These are phyloP conservation scores for Rhodotorula mucilaginosa DNA, from an alignment of 1,284 basidiomycete genomes.

Conservation along the genomic window DNA sequence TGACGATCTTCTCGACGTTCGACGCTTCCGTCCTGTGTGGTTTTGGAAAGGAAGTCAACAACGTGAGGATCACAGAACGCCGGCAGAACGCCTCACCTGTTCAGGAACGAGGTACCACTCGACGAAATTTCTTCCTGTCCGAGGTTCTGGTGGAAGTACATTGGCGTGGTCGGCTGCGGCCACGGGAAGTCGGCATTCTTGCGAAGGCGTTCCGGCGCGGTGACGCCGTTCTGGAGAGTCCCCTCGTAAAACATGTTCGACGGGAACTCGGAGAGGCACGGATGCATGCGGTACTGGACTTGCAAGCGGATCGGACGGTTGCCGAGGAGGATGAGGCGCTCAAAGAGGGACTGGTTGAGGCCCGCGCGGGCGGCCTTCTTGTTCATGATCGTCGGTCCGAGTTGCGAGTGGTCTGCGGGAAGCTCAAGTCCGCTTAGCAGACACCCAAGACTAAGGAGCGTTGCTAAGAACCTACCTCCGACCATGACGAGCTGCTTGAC, in stretches of 20 bases:
- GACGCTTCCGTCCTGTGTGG: conserved; percentile 86
- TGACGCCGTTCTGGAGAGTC: conserved; percentile 97
- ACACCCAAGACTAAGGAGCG: neutral
- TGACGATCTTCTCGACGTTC: conserved; percentile 99
- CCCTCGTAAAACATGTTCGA: conserved; percentile 99
- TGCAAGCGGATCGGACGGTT: conserved; percentile 97
- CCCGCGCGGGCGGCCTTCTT: conserved; percentile 98
- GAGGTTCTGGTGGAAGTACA: conserved; percentile 99
- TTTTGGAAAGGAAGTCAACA: conserved; percentile 28
- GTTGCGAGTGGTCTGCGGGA: conserved; percentile 58
- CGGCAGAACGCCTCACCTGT: conserved; percentile 58
- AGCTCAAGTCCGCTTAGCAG: neutral
- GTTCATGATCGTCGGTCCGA: conserved; percentile 99
- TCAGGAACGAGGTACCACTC: conserved; percentile 96
- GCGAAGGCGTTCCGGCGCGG: conserved; percentile 91
- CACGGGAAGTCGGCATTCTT: conserved; percentile 99
- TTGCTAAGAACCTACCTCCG: conserved; percentile 59
- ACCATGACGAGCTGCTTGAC: conserved; percentile 99
- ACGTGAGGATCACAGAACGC: neutral
- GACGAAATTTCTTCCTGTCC: conserved; percentile 99
- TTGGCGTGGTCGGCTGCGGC: conserved; percentile 95
- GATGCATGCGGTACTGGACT: conserved; percentile 99
- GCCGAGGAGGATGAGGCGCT: conserved; percentile 89
- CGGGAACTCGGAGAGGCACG: conserved; percentile 97
- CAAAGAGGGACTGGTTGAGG: conserved; percentile 94